Conservation (phyloP, 371 early-diverging fungal species). For the Cokeromyces recurvatus region DNA sequence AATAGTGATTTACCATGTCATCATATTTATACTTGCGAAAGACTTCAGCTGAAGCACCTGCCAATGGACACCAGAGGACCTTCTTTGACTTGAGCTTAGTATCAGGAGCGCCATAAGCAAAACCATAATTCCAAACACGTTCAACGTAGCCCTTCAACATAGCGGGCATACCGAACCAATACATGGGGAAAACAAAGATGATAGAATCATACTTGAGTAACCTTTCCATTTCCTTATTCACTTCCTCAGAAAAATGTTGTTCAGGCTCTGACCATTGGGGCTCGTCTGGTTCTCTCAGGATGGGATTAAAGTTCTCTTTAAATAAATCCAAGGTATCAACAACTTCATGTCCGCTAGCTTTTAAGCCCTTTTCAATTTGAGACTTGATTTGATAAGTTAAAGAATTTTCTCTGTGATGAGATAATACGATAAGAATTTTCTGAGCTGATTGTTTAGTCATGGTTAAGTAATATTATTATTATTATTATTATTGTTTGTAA, state of each 20-base stretch:
- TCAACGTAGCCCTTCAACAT: conserved; percentile 5
- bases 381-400: conserved; percentile 1
- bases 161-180: conserved; percentile 4
- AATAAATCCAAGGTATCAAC: conserved; percentile 1
- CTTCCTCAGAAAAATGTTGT: neutral
- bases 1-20: neutral
- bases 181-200: conserved; percentile 2
- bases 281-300: neutral
- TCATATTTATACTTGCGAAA: neutral
- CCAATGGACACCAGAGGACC: neutral
- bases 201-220: neutral
- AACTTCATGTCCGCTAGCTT: conserved; percentile 1
- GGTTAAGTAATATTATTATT: too few relatives aligned
- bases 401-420: conserved; percentile 2
- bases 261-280: neutral
- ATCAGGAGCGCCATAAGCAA: neutral
- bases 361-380: conserved; percentile 1
- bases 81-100: neutral
- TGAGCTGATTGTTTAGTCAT: too few relatives aligned
- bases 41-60: neutral
- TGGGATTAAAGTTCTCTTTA: neutral
- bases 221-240: neutral
- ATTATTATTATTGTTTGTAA: too few relatives aligned
- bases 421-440: conserved; percentile 4
- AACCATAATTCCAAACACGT: neutral